Evolutionary conservation across 208 protist genomes (phyloP), one percentile per base, ranked within the genome.

Genomic region (Acanthamoeba triangularis): DNA sequence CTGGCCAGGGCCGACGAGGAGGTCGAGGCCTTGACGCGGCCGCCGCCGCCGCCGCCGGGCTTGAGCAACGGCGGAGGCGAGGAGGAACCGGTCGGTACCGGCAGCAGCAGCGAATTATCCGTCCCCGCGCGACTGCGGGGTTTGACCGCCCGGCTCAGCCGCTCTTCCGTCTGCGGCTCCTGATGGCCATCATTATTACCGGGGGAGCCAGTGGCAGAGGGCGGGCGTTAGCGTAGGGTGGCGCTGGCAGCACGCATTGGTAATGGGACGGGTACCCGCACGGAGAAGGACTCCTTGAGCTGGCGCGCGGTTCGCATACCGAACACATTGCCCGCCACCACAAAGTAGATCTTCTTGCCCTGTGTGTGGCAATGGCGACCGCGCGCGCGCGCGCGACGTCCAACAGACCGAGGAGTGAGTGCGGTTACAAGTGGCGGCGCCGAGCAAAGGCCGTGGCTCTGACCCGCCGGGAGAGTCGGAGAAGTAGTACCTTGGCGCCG

Each of bases 121-220:
- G 11, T 28, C 47, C 11, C 11, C 47, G 47, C 33, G 3, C 76
- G 76, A 18, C 47, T 41, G 10, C 47, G 76, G 13, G 41, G 3
- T 14, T 56, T 47, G 76, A n/a, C n/a, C n/a, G 7, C 14, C 3
- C 13, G 76, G 23, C 11, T 8, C 25, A 56, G 76, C 76, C 44
- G 35, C 76, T 85, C 76, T 41, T 85, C 76, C 6, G 76, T 85
- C n/a, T 59, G 76, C 41, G 76, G 76, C 41, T 85, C 76, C 76
- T 85, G 76, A 72, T 54, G 49, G 13, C 49, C 49, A 54, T 13
- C 33, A 41, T 11, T 3, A 7, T 3, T 78, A 5, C 6, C 28
- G 37, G 37, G 10, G 41, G 16, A 41, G 69, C 7, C 33, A 78
- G 69, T 18, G 18, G 13, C n/a, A 16, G 13, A 65, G 4, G 59